A percentile compares a stretch with the other conserved stretches of the same genome.
These are phyloP conservation scores for Vitis rotundifolia DNA, from an alignment of 164 flowering plant species.

Conservation along the genomic window DNA sequence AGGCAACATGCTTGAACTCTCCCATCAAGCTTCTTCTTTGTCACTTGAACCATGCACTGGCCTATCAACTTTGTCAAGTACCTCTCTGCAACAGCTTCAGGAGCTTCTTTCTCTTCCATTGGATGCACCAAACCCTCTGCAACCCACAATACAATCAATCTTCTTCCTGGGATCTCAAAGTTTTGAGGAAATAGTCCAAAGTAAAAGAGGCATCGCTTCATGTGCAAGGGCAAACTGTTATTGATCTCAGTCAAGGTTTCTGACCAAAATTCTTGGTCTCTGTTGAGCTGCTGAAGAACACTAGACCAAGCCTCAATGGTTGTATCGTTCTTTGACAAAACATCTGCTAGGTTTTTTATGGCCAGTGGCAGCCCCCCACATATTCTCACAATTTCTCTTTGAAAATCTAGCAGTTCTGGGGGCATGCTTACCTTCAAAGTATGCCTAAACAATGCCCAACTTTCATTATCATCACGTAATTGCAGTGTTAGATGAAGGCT, in stretches of 20 bases:
- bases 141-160: conserved; percentile 3
- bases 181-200: not conserved
- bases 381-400: not conserved
- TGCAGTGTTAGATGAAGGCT: not conserved
- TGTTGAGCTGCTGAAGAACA: no score
- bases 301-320: not conserved
- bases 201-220: not conserved
- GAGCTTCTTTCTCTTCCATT: not conserved
- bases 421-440: no score
- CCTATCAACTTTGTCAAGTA: conserved; percentile 17
- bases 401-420: not conserved
- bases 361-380: not conserved
- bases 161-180: conserved; percentile 8
- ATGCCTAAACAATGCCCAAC: conserved; percentile 1
- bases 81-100: conserved; percentile 24
- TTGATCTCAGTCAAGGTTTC: not conserved
- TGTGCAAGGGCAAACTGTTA: not conserved
- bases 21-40: conserved; percentile 27
- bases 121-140: conserved; percentile 31
- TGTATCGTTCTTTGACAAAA: not conserved
- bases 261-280: not conserved
- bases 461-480: conserved; percentile 3
- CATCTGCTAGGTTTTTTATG: not conserved
- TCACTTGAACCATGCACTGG: conserved; percentile 22
- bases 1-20: conserved; percentile 23